Base-by-base conservation (phyloP, 2,329 filamentous ascomycete genomes). In the Mycosphaerella sp. region DNA sequence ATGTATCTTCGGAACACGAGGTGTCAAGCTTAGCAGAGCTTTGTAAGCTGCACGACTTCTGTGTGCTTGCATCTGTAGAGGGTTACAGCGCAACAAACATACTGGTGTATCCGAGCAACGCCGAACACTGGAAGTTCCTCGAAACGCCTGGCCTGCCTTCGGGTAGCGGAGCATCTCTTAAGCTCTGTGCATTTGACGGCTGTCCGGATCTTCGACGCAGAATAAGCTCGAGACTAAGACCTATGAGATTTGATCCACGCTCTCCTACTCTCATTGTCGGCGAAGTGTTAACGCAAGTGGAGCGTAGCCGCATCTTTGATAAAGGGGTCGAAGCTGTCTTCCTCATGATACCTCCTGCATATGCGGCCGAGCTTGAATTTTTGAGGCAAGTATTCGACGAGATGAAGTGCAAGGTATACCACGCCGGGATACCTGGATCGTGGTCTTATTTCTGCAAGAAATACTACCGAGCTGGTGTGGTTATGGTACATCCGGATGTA, bases 401-500 rank as follows among this genome's bases (percentile, higher is more conserved):
- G 10, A 44, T 50, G 8, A 48, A 54, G 7, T 58, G 56, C 40
- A 63, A 56, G 44, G 56, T 67, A 17, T 62, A 62, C 32, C 50
- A 56, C 21, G 60, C 62, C 6, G 54, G 52, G 3, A 54, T 47
- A 1, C 35, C 53, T n/a, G 61, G 57, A 16, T 56, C 59, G 1
- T 68, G 65, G 65, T 45, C 56, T 4, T 58, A 62, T 30, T 66
- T 65, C 43, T 52, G 55, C 14, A 48, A 37, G 16, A 54, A 49
- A 16, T 45, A 39, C 28, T 5, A 14, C 30, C 40, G 49, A 9
- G 28, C 27, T 2, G 49, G 49, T 30, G 34, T 59, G 4, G 62
- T 71, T 41, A 47, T 55, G 59, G 63, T 62, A 52, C 62, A 65
- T 32, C 50, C 69, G 2, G 64, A 68, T 9, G 65, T 69, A 30